Evolutionary conservation across 306 rosid genomes (phyloP), one percentile per base, ranked within the genome.

Genomic region (Vigna mungo): DNA sequence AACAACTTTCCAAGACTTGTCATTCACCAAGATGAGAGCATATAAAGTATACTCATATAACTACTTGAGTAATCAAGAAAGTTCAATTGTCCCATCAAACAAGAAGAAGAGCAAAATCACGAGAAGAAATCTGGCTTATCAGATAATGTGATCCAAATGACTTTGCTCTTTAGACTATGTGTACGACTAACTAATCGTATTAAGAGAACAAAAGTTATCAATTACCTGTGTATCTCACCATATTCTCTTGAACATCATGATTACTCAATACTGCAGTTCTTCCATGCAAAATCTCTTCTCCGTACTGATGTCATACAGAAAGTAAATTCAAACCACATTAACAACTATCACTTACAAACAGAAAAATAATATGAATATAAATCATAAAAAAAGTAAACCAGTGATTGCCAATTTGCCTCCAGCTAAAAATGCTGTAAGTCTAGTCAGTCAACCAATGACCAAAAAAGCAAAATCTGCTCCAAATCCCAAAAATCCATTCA

Each of bases 181-280:
- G 46, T 43, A 27, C 2, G 12, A 39, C 9, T 5, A 68, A 53
- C 6, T n/a, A 23, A 11, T 36, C 16, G 6, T 14, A 37, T 18
- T 3, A 53, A 37, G 34, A 49, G 72, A 13, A 52, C 51, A 14
- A 27, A 71, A 60, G 21, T 17, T 9, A 64, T 23, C 77, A 74
- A 86, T 87, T 80, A 81, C 87, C 81, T 32, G 72, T 67, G 5
- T 70, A 84, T 71, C 87, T 87, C 92, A 87, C 85, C 88, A 85
- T 78, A 54, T 73, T 76, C 82, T 46, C 76, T 77, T 30, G 77
- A 78, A 79, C 69, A 71, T 67, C 85, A 85, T 71, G 67, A 80
- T 85, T 60, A 61, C 47, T 71, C 79, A 83, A 78, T 76, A 83
- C 30, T 67, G 72, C 67, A 83, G 85, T 46, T 64, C 79, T 66